phyloP scores from a whole-genome alignment of 495 filamentous ascomycete species.

The Immersiella caudata region DNA sequence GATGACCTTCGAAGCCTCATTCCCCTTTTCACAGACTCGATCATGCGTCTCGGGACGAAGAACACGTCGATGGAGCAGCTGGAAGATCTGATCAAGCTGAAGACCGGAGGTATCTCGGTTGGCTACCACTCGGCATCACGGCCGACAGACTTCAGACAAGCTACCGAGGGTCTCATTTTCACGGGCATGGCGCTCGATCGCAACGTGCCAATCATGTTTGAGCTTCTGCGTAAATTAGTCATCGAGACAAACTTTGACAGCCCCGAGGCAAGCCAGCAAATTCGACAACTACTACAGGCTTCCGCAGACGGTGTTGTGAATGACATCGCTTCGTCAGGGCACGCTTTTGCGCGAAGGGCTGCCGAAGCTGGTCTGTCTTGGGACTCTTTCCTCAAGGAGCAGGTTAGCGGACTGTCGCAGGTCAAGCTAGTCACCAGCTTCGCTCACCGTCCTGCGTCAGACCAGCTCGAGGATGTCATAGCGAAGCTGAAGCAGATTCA shows the following conservation, averaged over 20 bases:
- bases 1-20: conserved; percentile 82
- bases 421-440: conserved; percentile 77
- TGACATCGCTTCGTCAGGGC: conserved; percentile 82
- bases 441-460: conserved; percentile 55
- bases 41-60: conserved; percentile 89
- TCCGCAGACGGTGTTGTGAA: conserved; percentile 90
- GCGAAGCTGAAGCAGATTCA: conserved; percentile 87
- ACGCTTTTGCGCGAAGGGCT: conserved; percentile 78
- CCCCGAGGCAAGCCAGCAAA: conserved; percentile 75
- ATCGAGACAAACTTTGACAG: conserved; percentile 87
- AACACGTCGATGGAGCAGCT: conserved; percentile 89
- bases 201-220: conserved; percentile 88
- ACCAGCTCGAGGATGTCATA: conserved; percentile 74
- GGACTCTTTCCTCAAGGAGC: conserved; percentile 70
- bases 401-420: conserved; percentile 83
- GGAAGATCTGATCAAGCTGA: conserved; percentile 92
- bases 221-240: conserved; percentile 76
- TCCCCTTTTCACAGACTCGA: conserved; percentile 87
- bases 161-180: conserved; percentile 79
- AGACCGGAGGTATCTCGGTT: conserved; percentile 88
- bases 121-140: conserved; percentile 76
- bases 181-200: conserved; percentile 83
- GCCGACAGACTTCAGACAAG: conserved; percentile 67
- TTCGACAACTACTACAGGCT: conserved; percentile 81
- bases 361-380: conserved; percentile 78